Evolutionary conservation across 208 protist species (phyloP), one percentile per base, ranked within the genome.

Genomic region (Plasmodiophora brassicae): DNA sequence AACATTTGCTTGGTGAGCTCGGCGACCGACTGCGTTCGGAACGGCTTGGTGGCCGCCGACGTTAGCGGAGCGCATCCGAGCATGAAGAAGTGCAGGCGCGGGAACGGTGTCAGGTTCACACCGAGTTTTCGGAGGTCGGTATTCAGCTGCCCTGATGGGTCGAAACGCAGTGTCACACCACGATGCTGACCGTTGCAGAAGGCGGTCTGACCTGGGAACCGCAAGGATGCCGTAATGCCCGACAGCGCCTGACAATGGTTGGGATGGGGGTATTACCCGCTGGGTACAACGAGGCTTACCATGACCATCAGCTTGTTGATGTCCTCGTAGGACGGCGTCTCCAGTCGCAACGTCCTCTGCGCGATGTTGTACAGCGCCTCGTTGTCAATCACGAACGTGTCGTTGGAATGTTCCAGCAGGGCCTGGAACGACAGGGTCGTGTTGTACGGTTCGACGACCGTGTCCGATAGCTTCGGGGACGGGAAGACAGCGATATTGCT

Each of bases 1-100:
- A 95, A 95, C 92, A 95, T 92, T 89, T 95, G 94, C 72, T 93
- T 90, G 54, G 93, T 95, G 28, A 95, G 86, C 93, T 95, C 94
- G 10, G 90, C 65, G 32, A 95, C 93, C 5, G 92, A 92, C 20
- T 95, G 45, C 0, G 65, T 65, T 41, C 90, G 85, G 60, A 95
- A 95, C 46, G 88, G 45, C 87, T 91, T 46, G 1, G 86, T 90
- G 45, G 85, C 86, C 28, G 65, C 45, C n/a, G 84, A 71, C 10
- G 91, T 91, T 20, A 95, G 87, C 28, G 94, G 94, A 43, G 93
- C 93, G 83, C 92, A 95, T 28, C 92, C 92, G 72, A 95, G 78
- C 46, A 95, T 85, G 88, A 96, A 96, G 91, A 96, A 96, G 87
- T 96, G 94, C 1, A 96, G 90, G 45, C 94, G 87, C 39, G 94